Evolutionary conservation across 2,329 filamentous ascomycete species (phyloP).

Genomic region (Ophiostoma tasmaniense): DNA sequence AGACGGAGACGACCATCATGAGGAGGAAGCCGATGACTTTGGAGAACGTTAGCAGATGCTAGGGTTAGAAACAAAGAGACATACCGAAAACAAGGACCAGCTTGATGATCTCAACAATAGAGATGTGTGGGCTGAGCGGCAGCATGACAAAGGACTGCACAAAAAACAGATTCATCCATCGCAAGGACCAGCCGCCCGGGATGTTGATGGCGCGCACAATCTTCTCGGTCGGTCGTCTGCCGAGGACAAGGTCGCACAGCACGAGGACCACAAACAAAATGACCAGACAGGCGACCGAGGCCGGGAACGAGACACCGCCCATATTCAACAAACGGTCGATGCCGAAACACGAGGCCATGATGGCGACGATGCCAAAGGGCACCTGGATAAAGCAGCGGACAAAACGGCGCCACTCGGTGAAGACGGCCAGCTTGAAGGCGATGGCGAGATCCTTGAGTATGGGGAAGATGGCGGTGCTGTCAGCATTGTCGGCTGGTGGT

Average conservation of each 20-base stretch:
- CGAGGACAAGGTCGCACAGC: slow-evolving; percentile 38
- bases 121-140: slow-evolving; percentile 46
- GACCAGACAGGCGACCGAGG: slow-evolving; percentile 51
- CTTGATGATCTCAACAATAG: slow-evolving; percentile 46
- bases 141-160: slow-evolving; percentile 52
- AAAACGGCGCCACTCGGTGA: slow-evolving; percentile 16
- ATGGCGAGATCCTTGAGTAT: neutral
- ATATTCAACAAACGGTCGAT: slow-evolving; percentile 36
- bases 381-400: slow-evolving; percentile 42
- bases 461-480: neutral
- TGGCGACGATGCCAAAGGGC: slow-evolving; percentile 35
- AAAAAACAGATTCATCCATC: slow-evolving; percentile 52
- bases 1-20: slow-evolving; percentile 45
- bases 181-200: slow-evolving; percentile 47
- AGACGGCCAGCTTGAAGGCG: neutral
- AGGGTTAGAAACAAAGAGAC: neutral
- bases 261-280: slow-evolving; percentile 45
- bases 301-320: slow-evolving; percentile 46
- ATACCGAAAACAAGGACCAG: slow-evolving; percentile 51
- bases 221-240: slow-evolving; percentile 39
- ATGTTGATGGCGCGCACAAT: slow-evolving; percentile 45
- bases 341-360: slow-evolving; percentile 36
- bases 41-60: neutral
- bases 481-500: neutral
- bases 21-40: slow-evolving; percentile 47